Evolutionary conservation across 2,329 filamentous ascomycete species (phyloP).

Genomic region (Fusarium sp.): DNA sequence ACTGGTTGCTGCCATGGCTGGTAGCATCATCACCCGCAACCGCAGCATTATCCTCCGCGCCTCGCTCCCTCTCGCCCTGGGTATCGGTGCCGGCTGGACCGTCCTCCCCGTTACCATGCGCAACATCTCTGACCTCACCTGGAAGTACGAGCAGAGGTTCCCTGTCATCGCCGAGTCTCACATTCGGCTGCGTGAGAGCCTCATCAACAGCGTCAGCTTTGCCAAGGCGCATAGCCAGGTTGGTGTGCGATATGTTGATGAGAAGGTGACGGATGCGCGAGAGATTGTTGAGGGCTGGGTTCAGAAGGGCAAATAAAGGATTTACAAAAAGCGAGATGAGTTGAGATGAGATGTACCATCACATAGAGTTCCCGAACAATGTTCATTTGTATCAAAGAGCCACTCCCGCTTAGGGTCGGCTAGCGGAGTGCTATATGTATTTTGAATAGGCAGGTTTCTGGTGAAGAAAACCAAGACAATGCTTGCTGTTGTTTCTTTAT

Average conservation of each 20-base stretch:
- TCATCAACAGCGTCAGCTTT: slow-evolving; percentile 79
- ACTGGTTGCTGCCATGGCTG: slow-evolving; percentile 93
- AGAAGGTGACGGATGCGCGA: slow-evolving; percentile 82
- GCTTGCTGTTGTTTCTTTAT: slow-evolving; percentile 15
- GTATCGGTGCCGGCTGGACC: slow-evolving; percentile 85
- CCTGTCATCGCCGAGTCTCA: slow-evolving; percentile 88
- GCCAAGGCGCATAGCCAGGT: slow-evolving; percentile 82
- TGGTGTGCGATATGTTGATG: slow-evolving; percentile 80
- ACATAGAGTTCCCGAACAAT: slow-evolving; percentile 54
- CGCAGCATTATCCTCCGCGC: slow-evolving; percentile 87
- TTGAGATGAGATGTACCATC: slow-evolving; percentile 57
- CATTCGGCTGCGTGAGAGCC: slow-evolving; percentile 76
- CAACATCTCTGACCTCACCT: slow-evolving; percentile 88
- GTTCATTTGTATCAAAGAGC: slow-evolving; percentile 53
- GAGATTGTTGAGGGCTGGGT: slow-evolving; percentile 91
- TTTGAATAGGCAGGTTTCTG: slow-evolving; percentile 26
- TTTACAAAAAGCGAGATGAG: slow-evolving; percentile 51
- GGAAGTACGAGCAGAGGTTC: slow-evolving; percentile 93
- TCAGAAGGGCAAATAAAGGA: slow-evolving; percentile 82
- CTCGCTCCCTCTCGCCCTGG: slow-evolving; percentile 82
- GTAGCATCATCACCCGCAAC: slow-evolving; percentile 90
- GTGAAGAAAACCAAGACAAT: slow-evolving; percentile 5
- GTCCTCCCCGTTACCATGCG: slow-evolving; percentile 90
- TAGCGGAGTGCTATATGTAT: slow-evolving; percentile 40
- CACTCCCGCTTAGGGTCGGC: slow-evolving; percentile 25